A percentile compares a stretch with the other conserved stretches of the same genome.
Conservation (phyloP, 345 rosid genomes). For the Syzygium aromaticum region DNA sequence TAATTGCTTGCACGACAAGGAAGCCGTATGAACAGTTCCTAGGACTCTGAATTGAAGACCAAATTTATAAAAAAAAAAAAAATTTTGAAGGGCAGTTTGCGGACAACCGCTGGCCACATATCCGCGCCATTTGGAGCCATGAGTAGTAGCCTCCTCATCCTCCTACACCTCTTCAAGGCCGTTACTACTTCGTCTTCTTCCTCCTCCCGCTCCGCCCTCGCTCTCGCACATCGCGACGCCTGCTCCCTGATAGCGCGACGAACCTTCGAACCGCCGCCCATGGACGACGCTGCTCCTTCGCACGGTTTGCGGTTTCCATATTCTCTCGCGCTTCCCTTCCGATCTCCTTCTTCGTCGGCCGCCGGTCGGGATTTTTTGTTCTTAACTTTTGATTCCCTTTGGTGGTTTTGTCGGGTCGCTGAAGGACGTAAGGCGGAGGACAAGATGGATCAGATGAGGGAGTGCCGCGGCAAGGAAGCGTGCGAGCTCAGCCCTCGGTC, state of each 20-base stretch:
- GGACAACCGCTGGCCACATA: conserved; percentile 19
- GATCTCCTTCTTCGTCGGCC: no score
- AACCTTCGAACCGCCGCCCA: background rate
- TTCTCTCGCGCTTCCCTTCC: background rate
- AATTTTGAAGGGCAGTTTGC: background rate
- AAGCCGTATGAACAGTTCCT: background rate
- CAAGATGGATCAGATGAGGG: conserved; percentile 24
- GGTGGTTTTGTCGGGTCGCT: background rate
- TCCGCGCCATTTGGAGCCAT: background rate
- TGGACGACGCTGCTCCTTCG: background rate
- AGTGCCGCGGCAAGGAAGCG: conserved; percentile 36
- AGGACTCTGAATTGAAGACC: background rate
- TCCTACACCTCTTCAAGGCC: background rate
- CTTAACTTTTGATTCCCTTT: background rate
- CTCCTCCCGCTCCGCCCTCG: background rate
- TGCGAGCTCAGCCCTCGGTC: conserved; percentile 17
- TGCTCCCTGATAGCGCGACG: background rate
- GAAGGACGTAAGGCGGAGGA: conserved; percentile 3
- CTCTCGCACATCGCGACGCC: background rate
- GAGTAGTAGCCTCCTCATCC: background rate
- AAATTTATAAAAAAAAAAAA: background rate
- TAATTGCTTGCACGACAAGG: background rate
- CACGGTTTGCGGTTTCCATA: background rate
- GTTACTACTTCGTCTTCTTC: background rate
- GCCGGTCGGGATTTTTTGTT: background rate